phyloP scores from a whole-genome alignment of 768 basidiomycete species.

The Clavulina sp. region DNA sequence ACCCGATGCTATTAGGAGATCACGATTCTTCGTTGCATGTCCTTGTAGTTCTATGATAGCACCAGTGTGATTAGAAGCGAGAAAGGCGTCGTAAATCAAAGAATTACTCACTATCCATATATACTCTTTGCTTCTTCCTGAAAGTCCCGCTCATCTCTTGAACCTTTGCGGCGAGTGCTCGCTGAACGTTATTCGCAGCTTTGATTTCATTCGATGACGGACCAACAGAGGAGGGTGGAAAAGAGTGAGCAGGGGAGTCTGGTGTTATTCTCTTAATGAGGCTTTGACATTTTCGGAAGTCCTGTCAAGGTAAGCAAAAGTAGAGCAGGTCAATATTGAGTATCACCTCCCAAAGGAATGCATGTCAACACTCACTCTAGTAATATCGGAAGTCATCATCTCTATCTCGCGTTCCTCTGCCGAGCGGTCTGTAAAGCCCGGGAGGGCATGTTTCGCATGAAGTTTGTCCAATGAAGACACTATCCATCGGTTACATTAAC shows the following conservation, averaged over 20 bases:
- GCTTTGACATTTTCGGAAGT: constrained; percentile 38
- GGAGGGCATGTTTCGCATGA: constrained; percentile 88
- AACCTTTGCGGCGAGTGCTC: constrained; percentile 87
- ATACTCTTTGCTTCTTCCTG: constrained; percentile 93
- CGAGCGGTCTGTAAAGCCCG: constrained; percentile 89
- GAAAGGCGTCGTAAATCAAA: neutral
- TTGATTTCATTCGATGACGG: constrained; percentile 26
- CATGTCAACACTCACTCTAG: constrained; percentile 36
- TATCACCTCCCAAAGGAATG: neutral
- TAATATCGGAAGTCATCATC: constrained; percentile 67
- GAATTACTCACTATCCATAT: constrained; percentile 82
- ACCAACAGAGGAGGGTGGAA: constrained; percentile 39
- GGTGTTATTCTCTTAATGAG: constrained; percentile 59
- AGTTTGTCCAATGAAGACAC: constrained; percentile 84
- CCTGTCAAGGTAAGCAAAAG: constrained; percentile 22
- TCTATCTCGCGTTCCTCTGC: constrained; percentile 93
- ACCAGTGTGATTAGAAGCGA: neutral
- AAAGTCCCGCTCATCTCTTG: constrained; percentile 86
- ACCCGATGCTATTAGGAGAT: constrained; percentile 79
- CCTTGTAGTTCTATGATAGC: constrained; percentile 65
- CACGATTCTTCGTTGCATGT: constrained; percentile 94
- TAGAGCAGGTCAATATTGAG: neutral
- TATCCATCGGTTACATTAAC: constrained; percentile 18
- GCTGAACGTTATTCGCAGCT: constrained; percentile 85
- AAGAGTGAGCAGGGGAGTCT: constrained; percentile 24